A percentile compares a stretch with the other conserved stretches of the same genome.
These are phyloP conservation scores for Fusarium temperatum DNA, from an alignment of 2,329 filamentous ascomycete species.

Conservation along the genomic window DNA sequence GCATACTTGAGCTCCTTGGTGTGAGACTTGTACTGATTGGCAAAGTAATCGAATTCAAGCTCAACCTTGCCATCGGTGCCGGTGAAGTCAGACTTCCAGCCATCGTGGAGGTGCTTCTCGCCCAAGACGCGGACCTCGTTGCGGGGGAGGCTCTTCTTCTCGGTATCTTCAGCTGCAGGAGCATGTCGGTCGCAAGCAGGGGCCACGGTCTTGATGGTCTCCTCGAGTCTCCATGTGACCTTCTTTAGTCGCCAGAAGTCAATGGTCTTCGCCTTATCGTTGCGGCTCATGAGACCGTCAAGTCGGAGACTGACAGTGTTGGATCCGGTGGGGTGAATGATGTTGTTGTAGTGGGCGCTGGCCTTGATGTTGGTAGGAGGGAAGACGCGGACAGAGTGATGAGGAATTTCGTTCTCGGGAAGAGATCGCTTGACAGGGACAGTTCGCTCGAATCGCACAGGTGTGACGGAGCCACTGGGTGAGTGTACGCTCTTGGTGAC, in stretches of 20 bases:
- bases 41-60: conserved; percentile 77
- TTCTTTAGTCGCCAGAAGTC: conserved; percentile 89
- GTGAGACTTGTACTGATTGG: conserved; percentile 51
- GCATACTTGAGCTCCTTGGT: conserved; percentile 68
- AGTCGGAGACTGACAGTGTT: conserved; percentile 84
- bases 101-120: conserved; percentile 80
- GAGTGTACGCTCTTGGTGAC: conserved; percentile 64
- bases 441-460: conserved; percentile 70
- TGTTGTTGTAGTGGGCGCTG: conserved; percentile 80
- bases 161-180: conserved; percentile 48
- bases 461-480: conserved; percentile 50
- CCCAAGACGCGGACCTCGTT: conserved; percentile 81
- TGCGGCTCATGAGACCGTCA: conserved; percentile 81
- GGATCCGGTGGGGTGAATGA: conserved; percentile 86
- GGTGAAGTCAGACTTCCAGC: conserved; percentile 83
- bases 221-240: conserved; percentile 91
- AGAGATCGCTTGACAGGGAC: conserved; percentile 84
- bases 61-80: conserved; percentile 69
- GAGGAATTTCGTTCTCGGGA: conserved; percentile 76
- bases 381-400: conserved; percentile 92
- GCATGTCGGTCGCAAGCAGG: conserved; percentile 82
- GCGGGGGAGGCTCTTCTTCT: conserved; percentile 74
- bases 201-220: conserved; percentile 81
- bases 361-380: conserved; percentile 94
- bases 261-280: conserved; percentile 75